These are phyloP conservation scores for Annulohypoxylon nitens DNA, from an alignment of 495 filamentous ascomycete species.

Conservation along the genomic window DNA sequence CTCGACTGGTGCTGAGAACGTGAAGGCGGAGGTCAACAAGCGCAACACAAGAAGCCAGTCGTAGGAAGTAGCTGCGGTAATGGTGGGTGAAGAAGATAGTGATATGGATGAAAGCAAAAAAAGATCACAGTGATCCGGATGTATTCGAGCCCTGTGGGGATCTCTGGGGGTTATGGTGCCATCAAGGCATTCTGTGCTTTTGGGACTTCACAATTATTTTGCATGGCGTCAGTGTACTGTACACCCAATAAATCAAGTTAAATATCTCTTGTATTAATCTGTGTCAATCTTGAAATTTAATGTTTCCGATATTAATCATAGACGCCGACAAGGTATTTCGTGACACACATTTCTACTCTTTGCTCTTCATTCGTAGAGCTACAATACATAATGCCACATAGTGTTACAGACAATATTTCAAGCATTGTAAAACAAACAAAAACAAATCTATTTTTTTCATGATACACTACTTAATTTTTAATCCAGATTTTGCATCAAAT, in stretches of 20 bases:
- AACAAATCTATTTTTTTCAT: no score
- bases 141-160: slow-evolving; percentile 21
- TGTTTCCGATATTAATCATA: not conserved
- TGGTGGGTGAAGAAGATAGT: not conserved
- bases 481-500: not conserved
- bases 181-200: slow-evolving; percentile 37
- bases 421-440: no score
- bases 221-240: slow-evolving; percentile 46
- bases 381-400: no score
- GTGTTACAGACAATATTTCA: no score
- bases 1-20: slow-evolving; percentile 73
- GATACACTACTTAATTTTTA: not conserved
- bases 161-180: slow-evolving; percentile 18
- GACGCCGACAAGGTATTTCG: not conserved
- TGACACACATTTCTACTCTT: not conserved
- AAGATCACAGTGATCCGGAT: slow-evolving; percentile 11
- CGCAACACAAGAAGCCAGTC: slow-evolving; percentile 61
- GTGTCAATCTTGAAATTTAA: not conserved
- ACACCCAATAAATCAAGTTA: slow-evolving; percentile 37
- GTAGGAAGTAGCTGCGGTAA: slow-evolving; percentile 7
- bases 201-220: slow-evolving; percentile 42
- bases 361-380: not conserved
- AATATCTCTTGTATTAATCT: slow-evolving; percentile 11
- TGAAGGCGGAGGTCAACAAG: slow-evolving; percentile 72
- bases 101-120: slow-evolving; percentile 1